These are phyloP conservation scores for Neopestalotiopsis sp. DNA, from an alignment of 2,329 filamentous ascomycete species.

Conservation along the genomic window DNA sequence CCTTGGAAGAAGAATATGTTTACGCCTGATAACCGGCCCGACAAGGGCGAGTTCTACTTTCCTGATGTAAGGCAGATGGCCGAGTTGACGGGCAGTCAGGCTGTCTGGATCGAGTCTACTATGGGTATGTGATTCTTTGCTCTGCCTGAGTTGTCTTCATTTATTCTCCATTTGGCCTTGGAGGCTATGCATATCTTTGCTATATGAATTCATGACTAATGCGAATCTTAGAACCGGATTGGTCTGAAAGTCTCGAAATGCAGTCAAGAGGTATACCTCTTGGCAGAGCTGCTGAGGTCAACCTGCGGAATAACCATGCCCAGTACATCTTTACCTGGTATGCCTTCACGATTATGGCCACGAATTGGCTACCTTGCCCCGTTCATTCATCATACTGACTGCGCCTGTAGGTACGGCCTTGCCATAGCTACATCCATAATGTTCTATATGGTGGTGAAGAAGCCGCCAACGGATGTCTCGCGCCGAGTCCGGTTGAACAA, in stretches of 20 bases:
- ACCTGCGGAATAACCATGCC: conserved; percentile 92
- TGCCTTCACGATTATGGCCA: conserved; percentile 35
- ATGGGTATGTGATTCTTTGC: conserved; percentile 66
- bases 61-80: conserved; percentile 95
- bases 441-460: conserved; percentile 94
- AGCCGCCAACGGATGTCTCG: conserved; percentile 75
- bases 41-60: conserved; percentile 89
- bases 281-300: conserved; percentile 85
- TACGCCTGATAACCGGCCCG: conserved; percentile 86
- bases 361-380: not conserved
- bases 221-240: conserved; percentile 68
- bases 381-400: conserved; percentile 19
- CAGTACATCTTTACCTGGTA: conserved; percentile 99
- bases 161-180: not conserved
- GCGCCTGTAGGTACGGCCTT: conserved; percentile 75
- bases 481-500: conserved; percentile 78
- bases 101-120: conserved; percentile 95
- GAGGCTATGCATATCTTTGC: conserved; percentile 20
- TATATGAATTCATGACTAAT: conserved; percentile 19
- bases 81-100: conserved; percentile 76
- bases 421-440: conserved; percentile 87
- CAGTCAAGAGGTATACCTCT: conserved; percentile 85
- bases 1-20: conserved; percentile 99
- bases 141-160: not conserved
- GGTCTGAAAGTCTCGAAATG: conserved; percentile 77